Conservation (phyloP, 2,329 filamentous ascomycete genomes). For the Beauveria bassiana region DNA sequence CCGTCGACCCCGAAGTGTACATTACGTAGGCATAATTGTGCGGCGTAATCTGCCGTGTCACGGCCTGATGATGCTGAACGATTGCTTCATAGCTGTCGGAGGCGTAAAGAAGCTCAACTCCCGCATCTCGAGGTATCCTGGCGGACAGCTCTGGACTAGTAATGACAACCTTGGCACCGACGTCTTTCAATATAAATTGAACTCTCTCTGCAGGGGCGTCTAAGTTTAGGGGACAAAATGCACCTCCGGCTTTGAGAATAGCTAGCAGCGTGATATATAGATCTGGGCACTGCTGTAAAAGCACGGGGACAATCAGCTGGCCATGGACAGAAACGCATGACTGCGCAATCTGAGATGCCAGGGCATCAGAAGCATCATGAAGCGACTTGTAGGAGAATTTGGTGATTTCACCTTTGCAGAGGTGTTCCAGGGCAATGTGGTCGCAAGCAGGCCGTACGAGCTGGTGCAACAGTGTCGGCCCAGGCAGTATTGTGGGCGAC, state of each 20-base stretch:
- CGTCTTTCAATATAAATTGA: slow-evolving; percentile 72
- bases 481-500: slow-evolving; percentile 30
- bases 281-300: slow-evolving; percentile 67
- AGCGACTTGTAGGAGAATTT: slow-evolving; percentile 55
- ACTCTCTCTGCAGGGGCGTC: slow-evolving; percentile 72
- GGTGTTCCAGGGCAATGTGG: slow-evolving; percentile 25
- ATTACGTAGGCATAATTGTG: slow-evolving; percentile 72
- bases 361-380: slow-evolving; percentile 45
- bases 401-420: slow-evolving; percentile 19
- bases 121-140: slow-evolving; percentile 27
- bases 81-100: slow-evolving; percentile 17
- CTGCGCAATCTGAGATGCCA: slow-evolving; percentile 44
- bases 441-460: slow-evolving; percentile 43
- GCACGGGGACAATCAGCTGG: slow-evolving; percentile 59
- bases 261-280: slow-evolving; percentile 74
- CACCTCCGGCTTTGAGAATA: slow-evolving; percentile 71
- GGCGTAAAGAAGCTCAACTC: slow-evolving; percentile 29
- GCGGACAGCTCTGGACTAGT: slow-evolving; percentile 45
- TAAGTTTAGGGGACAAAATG: slow-evolving; percentile 76
- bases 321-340: slow-evolving; percentile 8
- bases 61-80: neutral
- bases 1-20: slow-evolving; percentile 89
- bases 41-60: slow-evolving; percentile 16
- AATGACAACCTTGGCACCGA: slow-evolving; percentile 61
- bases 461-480: slow-evolving; percentile 43